Evolutionary conservation across 2,329 filamentous ascomycete species (phyloP), one percentile per base, ranked within the genome.

Genomic region (Ceratocystiopsis brevicomis): DNA sequence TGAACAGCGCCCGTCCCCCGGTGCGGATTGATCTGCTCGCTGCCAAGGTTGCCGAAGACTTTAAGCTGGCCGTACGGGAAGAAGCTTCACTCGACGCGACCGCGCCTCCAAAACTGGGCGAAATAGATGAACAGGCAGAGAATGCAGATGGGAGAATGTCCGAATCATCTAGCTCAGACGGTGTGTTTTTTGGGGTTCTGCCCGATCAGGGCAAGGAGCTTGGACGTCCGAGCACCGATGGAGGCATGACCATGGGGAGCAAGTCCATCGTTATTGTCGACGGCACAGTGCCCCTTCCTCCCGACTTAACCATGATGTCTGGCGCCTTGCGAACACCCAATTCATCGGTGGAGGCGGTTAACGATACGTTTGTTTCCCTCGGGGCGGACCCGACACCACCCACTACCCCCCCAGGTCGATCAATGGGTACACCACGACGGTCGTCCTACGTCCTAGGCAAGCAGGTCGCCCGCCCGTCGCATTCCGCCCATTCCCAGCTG

Each of bases 201-300:
- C 33, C 40, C n/a, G 34, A 11, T 30, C 25, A 11, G 10, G 25
- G 25, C 25, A 30, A 30, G 6, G 25, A 30, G 25, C 4, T 40
- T 4, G 18, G 59, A 5, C 59, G 68, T 38, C 67, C 68, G 1
- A 51, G 57, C 13, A 74, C 70, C 48, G 70, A 75, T 47, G 64
- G 65, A 51, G 71, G 60, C 6, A 72, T 88, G 38, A 90, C 85
- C 0, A 68, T 69, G 12, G 82, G 84, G n/a, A 93, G 84, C 64
- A 80, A 87, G 54, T 93, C 85, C 0, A 92, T 94, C 50, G 70
- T 94, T 44, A 92, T 94, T 53, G 76, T 93, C 34, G 83, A 92
- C 46, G 75, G 74, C 32, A 79, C 77, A 0, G 51, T 68, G 15
- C 61, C 66, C 0, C 61, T 63, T 9, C 25, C 25, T 30, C 25